Evolutionary conservation across 768 basidiomycete species (phyloP).

Genomic region (Hygrocybe coccinea): DNA sequence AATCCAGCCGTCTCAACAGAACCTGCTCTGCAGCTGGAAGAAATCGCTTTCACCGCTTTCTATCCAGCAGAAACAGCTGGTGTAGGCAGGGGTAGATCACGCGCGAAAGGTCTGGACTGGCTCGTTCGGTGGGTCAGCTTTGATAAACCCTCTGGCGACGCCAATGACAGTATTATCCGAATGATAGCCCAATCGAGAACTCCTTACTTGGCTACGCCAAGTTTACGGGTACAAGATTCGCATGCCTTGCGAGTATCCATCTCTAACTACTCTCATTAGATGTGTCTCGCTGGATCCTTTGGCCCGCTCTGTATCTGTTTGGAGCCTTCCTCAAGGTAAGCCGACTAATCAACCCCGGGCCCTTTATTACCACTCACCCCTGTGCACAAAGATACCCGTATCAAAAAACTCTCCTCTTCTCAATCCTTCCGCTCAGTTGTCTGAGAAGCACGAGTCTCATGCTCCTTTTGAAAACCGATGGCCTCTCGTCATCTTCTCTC

Average conservation of each 20-base stretch:
- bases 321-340: slow-evolving; percentile 45
- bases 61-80: slow-evolving; percentile 49
- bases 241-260: background rate
- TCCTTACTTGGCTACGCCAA: slow-evolving; percentile 46
- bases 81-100: slow-evolving; percentile 37
- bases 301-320: slow-evolving; percentile 50
- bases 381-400: slow-evolving; percentile 46
- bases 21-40: slow-evolving; percentile 51
- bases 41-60: slow-evolving; percentile 60
- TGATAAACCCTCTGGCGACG: background rate
- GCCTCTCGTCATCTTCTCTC: slow-evolving; percentile 82
- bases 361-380: background rate
- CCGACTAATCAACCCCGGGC: background rate
- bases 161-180: background rate
- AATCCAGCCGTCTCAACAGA: slow-evolving; percentile 23
- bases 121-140: slow-evolving; percentile 43
- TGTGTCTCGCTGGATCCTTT: slow-evolving; percentile 39
- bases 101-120: slow-evolving; percentile 56
- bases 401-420: slow-evolving; percentile 53
- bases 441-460: slow-evolving; percentile 2
- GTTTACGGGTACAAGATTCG: slow-evolving; percentile 40
- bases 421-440: slow-evolving; percentile 23
- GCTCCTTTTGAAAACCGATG: slow-evolving; percentile 36
- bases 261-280: slow-evolving; percentile 19
- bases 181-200: slow-evolving; percentile 39